Conservation (phyloP, 169 alveolate genomes). For the Cyclospora cayetanensis region DNA sequence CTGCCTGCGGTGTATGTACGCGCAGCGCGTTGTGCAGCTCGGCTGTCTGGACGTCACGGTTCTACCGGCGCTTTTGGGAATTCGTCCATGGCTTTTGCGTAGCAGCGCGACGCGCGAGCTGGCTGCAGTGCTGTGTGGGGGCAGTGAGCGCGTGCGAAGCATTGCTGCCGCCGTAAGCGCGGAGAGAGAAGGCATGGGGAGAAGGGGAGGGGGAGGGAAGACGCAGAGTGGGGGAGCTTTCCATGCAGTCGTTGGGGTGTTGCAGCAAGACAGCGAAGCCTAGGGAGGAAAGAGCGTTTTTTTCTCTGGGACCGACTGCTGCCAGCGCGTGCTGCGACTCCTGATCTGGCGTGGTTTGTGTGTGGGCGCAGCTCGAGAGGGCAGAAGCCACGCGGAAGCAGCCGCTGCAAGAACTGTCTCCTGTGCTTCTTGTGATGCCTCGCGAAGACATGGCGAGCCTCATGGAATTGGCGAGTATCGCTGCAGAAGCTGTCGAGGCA, state of each 20-base stretch:
- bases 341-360: too few species aligned
- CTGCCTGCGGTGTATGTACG: background rate
- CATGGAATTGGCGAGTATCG: constrained; percentile 51
- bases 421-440: constrained; percentile 9
- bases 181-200: too few species aligned
- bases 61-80: constrained; percentile 46
- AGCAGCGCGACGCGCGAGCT: constrained; percentile 41
- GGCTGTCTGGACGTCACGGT: constrained; percentile 57
- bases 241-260: too few species aligned
- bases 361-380: constrained; percentile 28
- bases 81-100: constrained; percentile 52
- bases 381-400: constrained; percentile 21
- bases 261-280: too few species aligned
- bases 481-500: constrained; percentile 44
- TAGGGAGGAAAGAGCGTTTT: too few species aligned
- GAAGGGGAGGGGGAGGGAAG: too few species aligned
- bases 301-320: too few species aligned
- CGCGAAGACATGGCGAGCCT: constrained; percentile 38
- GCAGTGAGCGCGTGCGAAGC: constrained; percentile 28
- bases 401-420: background rate
- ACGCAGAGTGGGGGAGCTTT: too few species aligned
- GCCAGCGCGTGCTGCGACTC: too few species aligned
- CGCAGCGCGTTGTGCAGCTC: constrained; percentile 34
- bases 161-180: constrained; percentile 47
- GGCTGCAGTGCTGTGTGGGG: constrained; percentile 49